Base-by-base conservation (phyloP, 1,284 basidiomycete species). In the Sanghuangporus sanghuang region DNA sequence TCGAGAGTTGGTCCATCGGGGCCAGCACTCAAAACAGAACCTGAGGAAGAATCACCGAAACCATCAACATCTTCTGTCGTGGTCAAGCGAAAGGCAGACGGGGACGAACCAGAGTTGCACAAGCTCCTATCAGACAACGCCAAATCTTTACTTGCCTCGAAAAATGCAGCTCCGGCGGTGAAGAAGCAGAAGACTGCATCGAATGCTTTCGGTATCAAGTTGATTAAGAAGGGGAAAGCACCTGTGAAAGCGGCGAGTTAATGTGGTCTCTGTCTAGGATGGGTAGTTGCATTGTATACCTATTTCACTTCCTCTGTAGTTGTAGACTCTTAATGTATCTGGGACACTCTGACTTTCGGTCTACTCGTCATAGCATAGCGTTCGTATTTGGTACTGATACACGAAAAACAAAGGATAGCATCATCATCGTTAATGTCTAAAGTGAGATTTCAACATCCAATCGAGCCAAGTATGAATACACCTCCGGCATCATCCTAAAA, bases 401-500 rank as follows among this genome's bases (percentile, higher is more conserved):
- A 53, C 38, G n/a, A 54, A 32, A 27, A 18, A 55, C 42, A 23
- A 21, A 54, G 42, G 38, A 44, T 35, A 46, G 21, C 21, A 42
- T 53, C 42, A 38, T 40, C 38, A 57, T 16, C 53, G 38, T 44
- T 14, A 46, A 40, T 38, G 12, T 14, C 68, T 70, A 90, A 68
- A 91, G 77, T 39, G 87, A 85, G 69, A 92, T 89, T 74, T 92
- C 90, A 1, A 92, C 90, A 68, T 91, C 89, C 68, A 90, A 70
- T 63, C 88, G 80, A 11, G 89, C 87, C 57, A 96, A 79, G 76
- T 96, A 93, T 59, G 91, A 90, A 77, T 96, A 96, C 66, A 96
- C 89, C 73, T 97, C 93, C 38, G 92, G 87, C 14, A 92, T 91
- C 84, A 97, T 87, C 63, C 93, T 83, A 74, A 95, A 93, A 68